These are phyloP conservation scores for Suillus brevipes DNA, from an alignment of 768 basidiomycete genomes.

Conservation along the genomic window DNA sequence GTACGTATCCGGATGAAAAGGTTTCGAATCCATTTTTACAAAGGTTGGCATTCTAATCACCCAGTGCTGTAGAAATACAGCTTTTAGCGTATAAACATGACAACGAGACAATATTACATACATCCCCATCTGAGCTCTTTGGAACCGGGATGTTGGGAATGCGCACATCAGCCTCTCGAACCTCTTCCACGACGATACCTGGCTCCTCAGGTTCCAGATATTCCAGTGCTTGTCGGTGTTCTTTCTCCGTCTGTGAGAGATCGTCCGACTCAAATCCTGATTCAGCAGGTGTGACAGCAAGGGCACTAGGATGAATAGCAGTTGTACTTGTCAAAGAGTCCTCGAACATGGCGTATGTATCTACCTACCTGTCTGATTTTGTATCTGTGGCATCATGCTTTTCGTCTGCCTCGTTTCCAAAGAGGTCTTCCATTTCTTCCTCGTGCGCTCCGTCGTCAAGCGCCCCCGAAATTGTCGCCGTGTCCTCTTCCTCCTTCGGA, in stretches of 20 bases:
- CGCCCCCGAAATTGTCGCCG: slow-evolving; percentile 9
- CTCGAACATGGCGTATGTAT: slow-evolving; percentile 9
- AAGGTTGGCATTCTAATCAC: slow-evolving; percentile 93
- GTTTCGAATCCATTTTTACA: slow-evolving; percentile 84
- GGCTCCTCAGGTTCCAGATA: slow-evolving; percentile 80
- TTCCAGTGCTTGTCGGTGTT: slow-evolving; percentile 66
- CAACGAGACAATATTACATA: slow-evolving; percentile 38
- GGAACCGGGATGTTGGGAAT: slow-evolving; percentile 90
- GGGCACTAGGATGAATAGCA: slow-evolving; percentile 35
- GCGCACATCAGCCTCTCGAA: slow-evolving; percentile 66
- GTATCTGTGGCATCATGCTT: slow-evolving; percentile 33
- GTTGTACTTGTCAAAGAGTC: slow-evolving; percentile 12
- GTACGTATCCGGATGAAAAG: slow-evolving; percentile 87
- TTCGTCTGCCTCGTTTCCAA: slow-evolving; percentile 67
- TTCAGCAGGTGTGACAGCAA: slow-evolving; percentile 37
- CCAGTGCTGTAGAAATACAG: slow-evolving; percentile 57
- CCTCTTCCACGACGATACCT: slow-evolving; percentile 52
- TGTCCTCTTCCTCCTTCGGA: slow-evolving; percentile 20
- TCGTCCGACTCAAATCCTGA: slow-evolving; percentile 67
- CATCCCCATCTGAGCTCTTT: slow-evolving; percentile 77
- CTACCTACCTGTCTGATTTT: slow-evolving; percentile 59
- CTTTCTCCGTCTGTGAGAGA: slow-evolving; percentile 59
- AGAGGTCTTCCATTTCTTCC: slow-evolving; percentile 75
- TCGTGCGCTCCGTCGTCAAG: slow-evolving; percentile 17
- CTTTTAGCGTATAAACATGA: slow-evolving; percentile 11